Evolutionary conservation across 148 eudicot genomes (phyloP).

Genomic region (Persicaria tinctoria): DNA sequence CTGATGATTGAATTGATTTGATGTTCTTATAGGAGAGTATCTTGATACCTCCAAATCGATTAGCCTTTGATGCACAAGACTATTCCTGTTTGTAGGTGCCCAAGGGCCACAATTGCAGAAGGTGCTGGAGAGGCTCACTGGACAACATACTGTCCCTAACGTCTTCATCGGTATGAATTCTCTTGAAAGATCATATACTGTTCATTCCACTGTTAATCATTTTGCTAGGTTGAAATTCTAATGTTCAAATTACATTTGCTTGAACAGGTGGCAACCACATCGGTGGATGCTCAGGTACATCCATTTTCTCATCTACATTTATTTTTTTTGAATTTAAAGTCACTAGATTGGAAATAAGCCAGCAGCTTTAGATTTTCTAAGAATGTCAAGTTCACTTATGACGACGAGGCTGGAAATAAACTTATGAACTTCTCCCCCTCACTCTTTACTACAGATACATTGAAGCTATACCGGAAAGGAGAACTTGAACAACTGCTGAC

Average conservation of each 20-base stretch:
- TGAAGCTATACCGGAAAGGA: constrained; percentile 41
- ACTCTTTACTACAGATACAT: constrained; percentile 6
- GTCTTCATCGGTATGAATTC: constrained; percentile 69
- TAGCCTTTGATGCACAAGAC: neutral
- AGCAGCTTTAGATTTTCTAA: too few species aligned
- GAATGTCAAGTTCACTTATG: too few species aligned
- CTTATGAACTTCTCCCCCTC: neutral
- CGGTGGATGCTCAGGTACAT: constrained; percentile 92
- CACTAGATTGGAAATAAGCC: neutral
- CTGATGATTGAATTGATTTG: neutral
- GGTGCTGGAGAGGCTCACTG: constrained; percentile 71
- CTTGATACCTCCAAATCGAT: neutral
- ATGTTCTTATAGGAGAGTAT: neutral
- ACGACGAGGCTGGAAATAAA: neutral
- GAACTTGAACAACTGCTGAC: constrained; percentile 69
- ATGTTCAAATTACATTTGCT: neutral
- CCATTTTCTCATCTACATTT: neutral
- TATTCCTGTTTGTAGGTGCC: constrained; percentile 41
- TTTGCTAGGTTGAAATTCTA: neutral
- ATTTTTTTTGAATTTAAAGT: neutral
- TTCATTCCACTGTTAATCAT: neutral
- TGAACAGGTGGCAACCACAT: constrained; percentile 74
- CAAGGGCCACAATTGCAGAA: constrained; percentile 88
- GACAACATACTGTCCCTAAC: constrained; percentile 90
- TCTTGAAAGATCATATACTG: neutral